These are phyloP conservation scores for Vitis riparia DNA, from an alignment of 164 flowering plant species.

Conservation along the genomic window DNA sequence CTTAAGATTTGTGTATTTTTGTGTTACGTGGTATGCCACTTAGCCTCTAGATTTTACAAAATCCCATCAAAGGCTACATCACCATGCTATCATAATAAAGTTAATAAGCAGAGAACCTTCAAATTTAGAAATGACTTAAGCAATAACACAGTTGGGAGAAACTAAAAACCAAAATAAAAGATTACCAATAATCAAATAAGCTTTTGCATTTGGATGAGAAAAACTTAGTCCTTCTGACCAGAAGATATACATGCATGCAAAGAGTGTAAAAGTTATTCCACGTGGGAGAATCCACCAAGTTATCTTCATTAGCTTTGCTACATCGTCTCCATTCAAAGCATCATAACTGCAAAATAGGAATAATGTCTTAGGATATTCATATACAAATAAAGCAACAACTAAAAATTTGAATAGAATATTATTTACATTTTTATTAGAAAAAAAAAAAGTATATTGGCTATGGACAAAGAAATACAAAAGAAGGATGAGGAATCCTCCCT, in stretches of 20 bases:
- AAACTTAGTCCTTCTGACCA: slow-evolving; percentile 51
- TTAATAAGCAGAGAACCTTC: too few relatives aligned
- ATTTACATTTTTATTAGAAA: too few relatives aligned
- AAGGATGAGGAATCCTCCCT: too few relatives aligned
- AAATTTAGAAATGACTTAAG: too few relatives aligned
- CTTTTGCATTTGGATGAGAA: slow-evolving; percentile 49
- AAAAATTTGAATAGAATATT: not conserved
- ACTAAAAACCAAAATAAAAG: not conserved
- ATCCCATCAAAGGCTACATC: too few relatives aligned
- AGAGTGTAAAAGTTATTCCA: slow-evolving; percentile 49
- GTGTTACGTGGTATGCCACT: too few relatives aligned
- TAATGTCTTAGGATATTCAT: not conserved
- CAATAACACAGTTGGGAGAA: too few relatives aligned
- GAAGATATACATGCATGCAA: slow-evolving; percentile 40
- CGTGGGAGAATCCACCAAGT: slow-evolving; percentile 71
- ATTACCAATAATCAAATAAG: slow-evolving; percentile 54
- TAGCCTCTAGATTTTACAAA: too few relatives aligned
- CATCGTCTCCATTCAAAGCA: slow-evolving; percentile 43
- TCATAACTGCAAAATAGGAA: slow-evolving; percentile 55
- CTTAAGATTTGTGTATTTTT: too few relatives aligned
- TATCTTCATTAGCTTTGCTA: slow-evolving; percentile 53
- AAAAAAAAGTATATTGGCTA: not conserved
- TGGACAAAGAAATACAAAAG: not conserved
- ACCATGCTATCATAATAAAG: too few relatives aligned
- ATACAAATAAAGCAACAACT: not conserved